These are phyloP conservation scores for Metschnikowia kofuensis DNA, from an alignment of 805 yeast species.

Conservation along the genomic window DNA sequence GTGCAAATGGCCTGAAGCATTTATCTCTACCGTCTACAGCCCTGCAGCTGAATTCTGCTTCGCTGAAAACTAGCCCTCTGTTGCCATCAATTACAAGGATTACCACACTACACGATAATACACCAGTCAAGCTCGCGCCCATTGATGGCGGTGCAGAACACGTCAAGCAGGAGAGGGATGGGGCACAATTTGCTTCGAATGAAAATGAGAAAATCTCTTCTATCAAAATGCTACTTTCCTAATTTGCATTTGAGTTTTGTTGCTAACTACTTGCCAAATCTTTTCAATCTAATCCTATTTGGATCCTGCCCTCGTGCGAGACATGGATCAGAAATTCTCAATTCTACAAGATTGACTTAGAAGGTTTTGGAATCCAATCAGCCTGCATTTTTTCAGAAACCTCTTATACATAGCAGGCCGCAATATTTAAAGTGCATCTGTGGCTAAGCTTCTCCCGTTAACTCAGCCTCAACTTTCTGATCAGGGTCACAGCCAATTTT, in stretches of 20 bases:
- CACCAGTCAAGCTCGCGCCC: conserved; percentile 11
- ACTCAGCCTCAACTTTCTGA: too few relatives aligned
- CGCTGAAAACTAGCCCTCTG: conserved; percentile 4
- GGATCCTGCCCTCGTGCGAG: too few relatives aligned
- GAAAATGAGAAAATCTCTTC: conserved; percentile 16
- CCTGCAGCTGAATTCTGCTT: conserved; percentile 4
- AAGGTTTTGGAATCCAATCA: too few relatives aligned
- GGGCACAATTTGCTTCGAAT: not conserved
- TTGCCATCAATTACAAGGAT: not conserved
- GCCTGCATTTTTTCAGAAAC: too few relatives aligned
- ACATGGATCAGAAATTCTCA: too few relatives aligned
- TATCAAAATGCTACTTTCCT: conserved; percentile 17
- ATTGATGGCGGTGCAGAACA: conserved; percentile 2
- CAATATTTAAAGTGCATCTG: too few relatives aligned
- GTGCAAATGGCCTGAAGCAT: not conserved
- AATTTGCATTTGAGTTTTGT: not conserved
- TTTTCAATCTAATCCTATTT: too few relatives aligned
- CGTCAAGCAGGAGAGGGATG: conserved; percentile 1
- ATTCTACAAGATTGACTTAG: too few relatives aligned
- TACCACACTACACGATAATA: not conserved
- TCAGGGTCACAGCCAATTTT: too few relatives aligned
- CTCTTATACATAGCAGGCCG: too few relatives aligned
- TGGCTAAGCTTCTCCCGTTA: too few relatives aligned
- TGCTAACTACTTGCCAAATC: too few relatives aligned
- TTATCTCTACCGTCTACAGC: not conserved